Evolutionary conservation across 257 asterid genomes (phyloP).

Genomic region (Cordia subcordata): DNA sequence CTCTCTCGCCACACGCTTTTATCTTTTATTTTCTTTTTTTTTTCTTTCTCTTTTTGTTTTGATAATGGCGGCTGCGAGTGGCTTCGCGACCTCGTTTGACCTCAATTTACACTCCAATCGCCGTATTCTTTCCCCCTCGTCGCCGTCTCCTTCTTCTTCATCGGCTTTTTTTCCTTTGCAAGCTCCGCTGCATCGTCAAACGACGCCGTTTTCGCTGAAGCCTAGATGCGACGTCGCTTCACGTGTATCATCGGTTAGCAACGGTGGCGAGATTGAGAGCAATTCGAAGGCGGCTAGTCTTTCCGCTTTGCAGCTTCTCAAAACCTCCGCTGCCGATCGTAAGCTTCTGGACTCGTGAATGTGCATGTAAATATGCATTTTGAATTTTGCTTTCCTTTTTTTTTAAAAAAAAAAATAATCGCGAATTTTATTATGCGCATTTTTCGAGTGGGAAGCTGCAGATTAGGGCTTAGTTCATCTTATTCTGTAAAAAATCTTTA

Average conservation of each 20-base stretch:
- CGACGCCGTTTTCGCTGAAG: slow-evolving; percentile 24
- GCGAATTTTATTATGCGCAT: not conserved
- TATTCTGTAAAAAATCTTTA: too few relatives aligned
- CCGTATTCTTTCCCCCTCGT: slow-evolving; percentile 1
- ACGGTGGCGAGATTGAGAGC: slow-evolving; percentile 25
- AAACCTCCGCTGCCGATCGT: slow-evolving; percentile 74
- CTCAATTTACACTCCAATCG: not conserved
- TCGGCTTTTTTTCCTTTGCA: slow-evolving; percentile 27
- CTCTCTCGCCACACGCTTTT: slow-evolving; percentile 23
- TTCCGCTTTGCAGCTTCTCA: slow-evolving; percentile 74
- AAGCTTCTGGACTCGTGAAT: too few relatives aligned
- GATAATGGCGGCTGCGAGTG: slow-evolving; percentile 45
- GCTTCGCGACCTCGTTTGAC: slow-evolving; percentile 21
- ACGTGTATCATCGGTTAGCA: slow-evolving; percentile 4
- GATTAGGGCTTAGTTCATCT: not conserved
- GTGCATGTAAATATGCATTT: not conserved
- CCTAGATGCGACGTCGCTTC: slow-evolving; percentile 46
- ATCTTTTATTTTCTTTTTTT: too few relatives aligned
- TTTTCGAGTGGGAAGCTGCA: not conserved
- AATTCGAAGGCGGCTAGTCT: slow-evolving; percentile 37
- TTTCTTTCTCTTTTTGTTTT: too few relatives aligned
- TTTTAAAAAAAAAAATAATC: too few relatives aligned
- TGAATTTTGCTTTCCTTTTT: not conserved
- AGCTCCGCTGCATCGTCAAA: slow-evolving; percentile 12
- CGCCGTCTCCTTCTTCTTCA: slow-evolving; percentile 19